A percentile compares a stretch with the other conserved stretches of the same genome.
These are phyloP conservation scores for Microsporum ferrugineum DNA, from an alignment of 2,329 filamentous ascomycete genomes.

Conservation along the genomic window DNA sequence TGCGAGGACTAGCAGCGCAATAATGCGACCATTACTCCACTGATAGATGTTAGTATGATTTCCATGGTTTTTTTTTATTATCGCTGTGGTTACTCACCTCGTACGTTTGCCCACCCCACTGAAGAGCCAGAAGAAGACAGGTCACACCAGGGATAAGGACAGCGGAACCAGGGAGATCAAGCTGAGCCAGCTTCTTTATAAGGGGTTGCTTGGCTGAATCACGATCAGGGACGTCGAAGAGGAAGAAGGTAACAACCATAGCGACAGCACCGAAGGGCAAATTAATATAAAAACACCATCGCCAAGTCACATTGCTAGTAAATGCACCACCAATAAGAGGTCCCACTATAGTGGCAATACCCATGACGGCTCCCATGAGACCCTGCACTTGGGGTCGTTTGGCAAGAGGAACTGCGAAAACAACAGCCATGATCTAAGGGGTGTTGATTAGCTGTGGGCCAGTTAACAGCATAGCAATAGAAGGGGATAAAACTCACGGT, in stretches of 20 bases:
- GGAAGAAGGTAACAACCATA: slow-evolving; percentile 8
- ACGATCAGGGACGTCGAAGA: slow-evolving; percentile 3
- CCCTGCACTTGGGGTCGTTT: slow-evolving; percentile 10
- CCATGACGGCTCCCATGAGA: slow-evolving; percentile 8
- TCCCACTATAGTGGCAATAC: slow-evolving; percentile 10
- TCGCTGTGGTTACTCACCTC: neutral
- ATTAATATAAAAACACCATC: slow-evolving; percentile 13
- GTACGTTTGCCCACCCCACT: slow-evolving; percentile 17
- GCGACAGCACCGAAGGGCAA: slow-evolving; percentile 10
- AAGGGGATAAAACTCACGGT: slow-evolving; percentile 18
- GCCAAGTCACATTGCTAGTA: slow-evolving; percentile 11
- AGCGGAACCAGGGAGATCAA: slow-evolving; percentile 18
- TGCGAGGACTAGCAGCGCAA: slow-evolving; percentile 16
- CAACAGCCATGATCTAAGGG: slow-evolving; percentile 5
- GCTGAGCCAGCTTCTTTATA: slow-evolving; percentile 12
- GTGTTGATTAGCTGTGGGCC: slow-evolving; percentile 20
- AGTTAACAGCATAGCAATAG: slow-evolving; percentile 20
- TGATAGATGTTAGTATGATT: slow-evolving; percentile 9
- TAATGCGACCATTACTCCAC: slow-evolving; percentile 16
- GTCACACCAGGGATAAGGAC: slow-evolving; percentile 11
- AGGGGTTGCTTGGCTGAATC: neutral
- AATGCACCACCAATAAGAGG: slow-evolving; percentile 13
- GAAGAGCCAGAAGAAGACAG: slow-evolving; percentile 19
- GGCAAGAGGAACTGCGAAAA: slow-evolving; percentile 7
- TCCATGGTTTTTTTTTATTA: neutral